A percentile compares a stretch with the other conserved stretches of the same genome.
phyloP scores from a whole-genome alignment of 768 basidiomycete species.

The Coprinopsis cinerea region DNA sequence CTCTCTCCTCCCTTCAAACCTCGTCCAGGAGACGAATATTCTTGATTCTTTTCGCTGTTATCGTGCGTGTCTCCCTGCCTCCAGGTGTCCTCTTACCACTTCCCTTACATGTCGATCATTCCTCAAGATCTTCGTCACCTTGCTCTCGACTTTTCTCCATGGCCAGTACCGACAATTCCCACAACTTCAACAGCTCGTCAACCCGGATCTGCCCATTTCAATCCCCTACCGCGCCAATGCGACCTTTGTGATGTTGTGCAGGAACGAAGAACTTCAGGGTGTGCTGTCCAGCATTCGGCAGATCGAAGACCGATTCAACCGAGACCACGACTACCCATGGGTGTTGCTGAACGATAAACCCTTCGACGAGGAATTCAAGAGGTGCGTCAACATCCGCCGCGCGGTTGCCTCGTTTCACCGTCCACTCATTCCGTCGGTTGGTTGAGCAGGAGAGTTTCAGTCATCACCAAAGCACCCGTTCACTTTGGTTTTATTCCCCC shows the following conservation, averaged over 20 bases:
- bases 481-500: constrained; percentile 67
- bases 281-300: constrained; percentile 54
- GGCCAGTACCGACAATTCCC: neutral
- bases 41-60: neutral
- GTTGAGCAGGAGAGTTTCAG: constrained; percentile 39
- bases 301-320: constrained; percentile 84
- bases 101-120: neutral
- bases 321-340: constrained; percentile 67
- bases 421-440: neutral
- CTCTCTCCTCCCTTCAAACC: neutral
- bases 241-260: constrained; percentile 70
- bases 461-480: constrained; percentile 52
- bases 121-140: neutral
- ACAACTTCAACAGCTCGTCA: neutral
- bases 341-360: constrained; percentile 82
- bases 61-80: neutral
- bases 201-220: neutral
- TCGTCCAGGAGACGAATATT: neutral
- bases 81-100: neutral
- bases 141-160: neutral
- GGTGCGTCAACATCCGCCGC: constrained; percentile 28
- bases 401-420: neutral
- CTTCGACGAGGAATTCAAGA: constrained; percentile 69
- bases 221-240: constrained; percentile 48
- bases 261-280: constrained; percentile 47